Conservation (phyloP, 2,329 filamentous ascomycete species). For the Ascochyta pisi region DNA sequence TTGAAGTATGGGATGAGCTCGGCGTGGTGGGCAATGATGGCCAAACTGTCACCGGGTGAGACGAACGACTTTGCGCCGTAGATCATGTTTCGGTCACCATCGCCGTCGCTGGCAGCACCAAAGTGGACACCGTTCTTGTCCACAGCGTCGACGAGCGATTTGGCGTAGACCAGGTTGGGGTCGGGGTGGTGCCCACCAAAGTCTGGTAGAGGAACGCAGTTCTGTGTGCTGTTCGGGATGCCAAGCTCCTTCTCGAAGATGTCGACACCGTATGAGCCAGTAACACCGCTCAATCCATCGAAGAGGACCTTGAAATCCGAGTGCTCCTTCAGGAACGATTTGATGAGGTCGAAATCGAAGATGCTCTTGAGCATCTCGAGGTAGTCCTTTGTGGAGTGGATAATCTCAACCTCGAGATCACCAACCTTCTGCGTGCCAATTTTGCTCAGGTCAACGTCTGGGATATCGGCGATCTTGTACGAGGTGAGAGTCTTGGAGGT, state of each 20-base stretch:
- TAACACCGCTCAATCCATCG: slow-evolving; percentile 92
- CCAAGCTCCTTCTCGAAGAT: slow-evolving; percentile 96
- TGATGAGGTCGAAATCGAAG: slow-evolving; percentile 97
- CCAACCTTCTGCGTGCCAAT: slow-evolving; percentile 87
- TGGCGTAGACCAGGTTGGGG: slow-evolving; percentile 95
- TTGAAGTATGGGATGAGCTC: slow-evolving; percentile 98
- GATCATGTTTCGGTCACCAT: slow-evolving; percentile 99
- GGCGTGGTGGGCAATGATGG: slow-evolving; percentile 97
- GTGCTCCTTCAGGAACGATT: slow-evolving; percentile 86
- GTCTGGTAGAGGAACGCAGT: slow-evolving; percentile 90
- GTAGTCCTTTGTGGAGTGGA: slow-evolving; percentile 93
- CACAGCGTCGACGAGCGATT: slow-evolving; percentile 91
- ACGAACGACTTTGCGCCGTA: slow-evolving; percentile 97
- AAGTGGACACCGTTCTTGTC: slow-evolving; percentile 93
- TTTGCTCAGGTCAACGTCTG: slow-evolving; percentile 81
- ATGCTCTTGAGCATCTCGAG: slow-evolving; percentile 96
- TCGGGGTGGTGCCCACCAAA: slow-evolving; percentile 98
- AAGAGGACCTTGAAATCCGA: slow-evolving; percentile 96
- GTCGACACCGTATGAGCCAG: slow-evolving; percentile 90
- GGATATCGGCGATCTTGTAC: slow-evolving; percentile 90
- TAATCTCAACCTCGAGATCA: slow-evolving; percentile 88
- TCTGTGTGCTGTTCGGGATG: slow-evolving; percentile 81
- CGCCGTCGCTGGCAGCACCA: slow-evolving; percentile 93
- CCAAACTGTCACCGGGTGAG: slow-evolving; percentile 94
- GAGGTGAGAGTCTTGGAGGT: slow-evolving; percentile 86